phyloP scores from a whole-genome alignment of 78 protist genomes.

The Protostelium mycophagum region DNA sequence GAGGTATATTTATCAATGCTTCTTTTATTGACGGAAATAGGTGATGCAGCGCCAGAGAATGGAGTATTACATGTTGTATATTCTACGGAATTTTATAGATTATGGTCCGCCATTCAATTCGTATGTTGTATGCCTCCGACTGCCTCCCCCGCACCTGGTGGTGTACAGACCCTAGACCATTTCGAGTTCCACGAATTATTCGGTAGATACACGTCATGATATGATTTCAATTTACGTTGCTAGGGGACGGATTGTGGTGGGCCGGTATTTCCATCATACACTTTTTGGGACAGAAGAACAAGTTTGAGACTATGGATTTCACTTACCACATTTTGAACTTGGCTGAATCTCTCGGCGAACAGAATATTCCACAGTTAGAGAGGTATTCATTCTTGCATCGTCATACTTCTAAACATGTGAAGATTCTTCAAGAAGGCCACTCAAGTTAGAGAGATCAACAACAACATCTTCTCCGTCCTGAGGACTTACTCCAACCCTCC shows the following conservation, averaged over 20 bases:
- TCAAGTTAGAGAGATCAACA: constrained; percentile 38
- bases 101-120: constrained; percentile 80
- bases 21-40: too few species aligned
- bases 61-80: constrained; percentile 60
- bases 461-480: constrained; percentile 44
- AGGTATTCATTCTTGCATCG: too few species aligned
- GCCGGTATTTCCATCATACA: constrained; percentile 74
- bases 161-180: constrained; percentile 40
- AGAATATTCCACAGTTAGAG: constrained; percentile 30
- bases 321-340: constrained; percentile 69
- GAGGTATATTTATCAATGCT: too few species aligned
- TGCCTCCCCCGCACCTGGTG: background rate
- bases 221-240: too few species aligned
- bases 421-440: constrained; percentile 41
- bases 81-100: constrained; percentile 66
- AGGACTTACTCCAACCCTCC: constrained; percentile 49
- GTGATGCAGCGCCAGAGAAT: constrained; percentile 36
- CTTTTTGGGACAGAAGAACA: constrained; percentile 62
- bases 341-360: constrained; percentile 46
- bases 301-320: constrained; percentile 73
- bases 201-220: too few species aligned
- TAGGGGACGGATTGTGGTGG: constrained; percentile 80
- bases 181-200: constrained; percentile 53
- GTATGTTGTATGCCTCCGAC: constrained; percentile 40
- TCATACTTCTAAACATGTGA: constrained; percentile 22